Percentiles rank a stretch among this genome's conserved stretches.
Conservation (phyloP, 441 rosid genomes). For the Codiaeum variegatum region DNA sequence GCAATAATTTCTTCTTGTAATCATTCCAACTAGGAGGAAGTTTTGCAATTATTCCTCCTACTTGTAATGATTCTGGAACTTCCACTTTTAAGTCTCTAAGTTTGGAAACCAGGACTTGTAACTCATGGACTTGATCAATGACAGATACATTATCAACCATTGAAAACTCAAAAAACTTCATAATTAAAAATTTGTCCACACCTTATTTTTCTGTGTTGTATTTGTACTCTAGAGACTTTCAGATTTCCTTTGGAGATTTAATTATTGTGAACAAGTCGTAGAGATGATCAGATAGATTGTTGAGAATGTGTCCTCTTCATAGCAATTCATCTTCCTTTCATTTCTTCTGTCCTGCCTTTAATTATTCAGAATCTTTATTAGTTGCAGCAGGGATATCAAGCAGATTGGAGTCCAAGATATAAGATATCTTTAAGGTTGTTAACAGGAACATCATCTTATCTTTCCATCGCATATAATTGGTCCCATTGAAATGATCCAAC, state of each 20-base stretch:
- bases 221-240: not conserved
- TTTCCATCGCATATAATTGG: no score
- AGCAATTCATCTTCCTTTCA: not conserved
- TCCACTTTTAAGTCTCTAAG: not conserved
- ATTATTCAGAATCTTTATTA: no score
- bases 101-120: conserved; percentile 6
- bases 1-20: not conserved
- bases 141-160: not conserved
- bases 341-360: not conserved
- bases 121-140: not conserved
- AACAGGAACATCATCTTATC: no score
- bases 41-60: conserved; percentile 10
- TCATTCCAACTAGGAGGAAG: conserved; percentile 19
- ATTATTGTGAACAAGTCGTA: no score
- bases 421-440: no score
- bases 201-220: not conserved
- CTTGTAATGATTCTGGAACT: not conserved
- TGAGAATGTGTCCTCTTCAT: not conserved
- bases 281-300: not conserved
- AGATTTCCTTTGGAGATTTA: not conserved
- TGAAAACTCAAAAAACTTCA: not conserved
- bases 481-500: no score
- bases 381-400: not conserved
- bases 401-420: no score
- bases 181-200: not conserved